A percentile compares a stretch with the other conserved stretches of the same genome.
Evolutionary conservation across 257 asterid species (phyloP).

Genomic region (Przewalskia tangutica): DNA sequence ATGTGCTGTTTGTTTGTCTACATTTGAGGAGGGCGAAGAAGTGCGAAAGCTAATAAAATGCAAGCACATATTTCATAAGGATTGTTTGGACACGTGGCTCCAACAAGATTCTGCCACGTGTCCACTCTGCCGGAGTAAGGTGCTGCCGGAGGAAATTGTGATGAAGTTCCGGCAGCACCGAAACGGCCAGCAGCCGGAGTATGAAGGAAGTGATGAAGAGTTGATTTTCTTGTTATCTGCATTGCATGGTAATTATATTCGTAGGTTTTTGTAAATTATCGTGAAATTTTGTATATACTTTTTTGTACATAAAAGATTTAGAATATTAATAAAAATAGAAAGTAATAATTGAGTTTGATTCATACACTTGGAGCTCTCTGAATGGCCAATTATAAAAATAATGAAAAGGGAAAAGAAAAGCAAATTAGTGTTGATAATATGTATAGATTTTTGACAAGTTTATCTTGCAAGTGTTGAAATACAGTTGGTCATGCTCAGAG

Average conservation of each 20-base stretch:
- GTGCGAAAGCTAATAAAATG: slow-evolving; percentile 43
- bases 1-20: slow-evolving; percentile 49
- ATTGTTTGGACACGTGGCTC: slow-evolving; percentile 65
- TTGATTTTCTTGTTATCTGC: slow-evolving; percentile 31
- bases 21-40: slow-evolving; percentile 46
- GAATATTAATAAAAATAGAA: not conserved
- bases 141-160: slow-evolving; percentile 42
- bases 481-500: not conserved
- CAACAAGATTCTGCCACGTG: slow-evolving; percentile 44
- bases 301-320: not conserved
- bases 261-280: slow-evolving; percentile 26
- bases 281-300: not conserved
- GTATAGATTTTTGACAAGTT: not conserved
- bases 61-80: slow-evolving; percentile 48
- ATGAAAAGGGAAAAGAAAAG: not conserved
- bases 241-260: slow-evolving; percentile 32
- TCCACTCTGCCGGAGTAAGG: slow-evolving; percentile 51
- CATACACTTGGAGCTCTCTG: not conserved
- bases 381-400: not conserved
- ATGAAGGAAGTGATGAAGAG: slow-evolving; percentile 40
- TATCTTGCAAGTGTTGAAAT: not conserved
- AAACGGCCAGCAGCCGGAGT: slow-evolving; percentile 2
- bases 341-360: not conserved
- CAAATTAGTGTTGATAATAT: not conserved
- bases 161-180: slow-evolving; percentile 11